phyloP scores from a whole-genome alignment of 2,329 filamentous ascomycete species.

The Moelleriella libera region DNA sequence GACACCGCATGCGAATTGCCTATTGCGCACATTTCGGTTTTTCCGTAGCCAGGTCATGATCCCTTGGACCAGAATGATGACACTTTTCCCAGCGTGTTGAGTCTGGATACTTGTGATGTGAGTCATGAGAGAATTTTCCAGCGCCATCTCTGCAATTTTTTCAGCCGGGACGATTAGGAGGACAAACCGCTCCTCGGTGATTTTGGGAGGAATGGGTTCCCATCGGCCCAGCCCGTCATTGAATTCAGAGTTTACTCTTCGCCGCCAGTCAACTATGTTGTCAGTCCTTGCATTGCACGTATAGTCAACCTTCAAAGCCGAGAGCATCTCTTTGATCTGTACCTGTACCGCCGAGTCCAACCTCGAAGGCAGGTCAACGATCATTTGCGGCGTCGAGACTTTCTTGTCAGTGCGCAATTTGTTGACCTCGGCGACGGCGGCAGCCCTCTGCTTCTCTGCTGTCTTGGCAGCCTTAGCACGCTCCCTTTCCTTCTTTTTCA shows the following conservation, averaged over 20 bases:
- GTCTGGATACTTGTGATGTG: constrained; percentile 43
- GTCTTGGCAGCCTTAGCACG: constrained; percentile 46
- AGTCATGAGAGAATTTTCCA: constrained; percentile 36
- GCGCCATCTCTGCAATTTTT: constrained; percentile 49
- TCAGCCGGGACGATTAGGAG: constrained; percentile 47
- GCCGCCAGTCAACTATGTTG: constrained; percentile 51
- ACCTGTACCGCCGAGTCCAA: constrained; percentile 32
- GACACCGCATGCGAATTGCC: constrained; percentile 53
- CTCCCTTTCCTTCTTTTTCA: constrained; percentile 41
- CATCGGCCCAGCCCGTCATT: constrained; percentile 47
- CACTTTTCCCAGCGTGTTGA: constrained; percentile 34
- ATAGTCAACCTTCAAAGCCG: constrained; percentile 32
- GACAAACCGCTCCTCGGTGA: constrained; percentile 44
- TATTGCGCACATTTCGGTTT: constrained; percentile 52
- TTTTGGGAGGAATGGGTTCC: constrained; percentile 42
- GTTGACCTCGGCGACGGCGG: constrained; percentile 59
- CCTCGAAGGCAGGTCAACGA: constrained; percentile 50
- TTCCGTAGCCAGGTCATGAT: constrained; percentile 52
- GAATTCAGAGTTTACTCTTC: constrained; percentile 50
- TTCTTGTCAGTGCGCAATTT: constrained; percentile 62
- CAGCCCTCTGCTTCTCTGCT: constrained; percentile 47
- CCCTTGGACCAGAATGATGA: constrained; percentile 63
- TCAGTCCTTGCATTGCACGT: constrained; percentile 28
- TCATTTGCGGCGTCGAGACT: constrained; percentile 61
- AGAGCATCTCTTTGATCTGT: constrained; percentile 35